Base-by-base conservation (phyloP, 2,329 filamentous ascomycete genomes). In the Orbilia oligospora region DNA sequence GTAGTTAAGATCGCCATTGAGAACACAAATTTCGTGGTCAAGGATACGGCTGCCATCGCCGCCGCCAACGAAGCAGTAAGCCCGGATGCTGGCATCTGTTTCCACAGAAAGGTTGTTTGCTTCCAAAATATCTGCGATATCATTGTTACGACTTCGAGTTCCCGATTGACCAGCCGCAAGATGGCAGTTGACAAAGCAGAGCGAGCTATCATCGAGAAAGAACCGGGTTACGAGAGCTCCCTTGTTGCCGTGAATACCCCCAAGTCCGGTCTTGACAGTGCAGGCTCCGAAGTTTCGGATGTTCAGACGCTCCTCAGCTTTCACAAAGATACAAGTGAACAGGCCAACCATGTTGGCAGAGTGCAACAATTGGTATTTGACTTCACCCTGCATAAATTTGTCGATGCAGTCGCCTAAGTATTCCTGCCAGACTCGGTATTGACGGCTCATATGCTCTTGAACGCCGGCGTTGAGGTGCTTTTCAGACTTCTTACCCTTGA, bases 171-270 rank as follows among this genome's bases (percentile, higher is more conserved):
- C 96, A 0, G 96, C 96, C 18, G 96, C 96, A 76, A 99, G 87
- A 88, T 99, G 96, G 84, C 96, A 99, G 83, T 99, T 99, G 85
- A 98, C 89, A 84, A 99, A 95, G 85, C 96, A 99, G 41, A 99
- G 85, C 0, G 95, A 97, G 64, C 91, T 96, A 84, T 99, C 94
- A 83, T 99, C 96, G 1, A 99, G 86, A 82, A 94, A 88, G 85
- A 99, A 97, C n/a, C 96, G 92, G 46, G 97, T 88, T 41, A 97
- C 88, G 41, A 98, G 89, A 20, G 94, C 96, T 80, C 96, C 96
- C 86, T 99, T 99, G 86, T 99, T 99, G 33, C 96, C 96, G 83
- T 98, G 93, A 80, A 95, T 86, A 18, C 96, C 96, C 63, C 94
- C 95, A 92, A 99, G 96, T 68, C 96, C 96, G 75, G 96, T 91